A percentile compares a stretch with the other conserved stretches of the same genome.
Evolutionary conservation across 345 rosid species (phyloP).

Genomic region (Pelargonium nanum): DNA sequence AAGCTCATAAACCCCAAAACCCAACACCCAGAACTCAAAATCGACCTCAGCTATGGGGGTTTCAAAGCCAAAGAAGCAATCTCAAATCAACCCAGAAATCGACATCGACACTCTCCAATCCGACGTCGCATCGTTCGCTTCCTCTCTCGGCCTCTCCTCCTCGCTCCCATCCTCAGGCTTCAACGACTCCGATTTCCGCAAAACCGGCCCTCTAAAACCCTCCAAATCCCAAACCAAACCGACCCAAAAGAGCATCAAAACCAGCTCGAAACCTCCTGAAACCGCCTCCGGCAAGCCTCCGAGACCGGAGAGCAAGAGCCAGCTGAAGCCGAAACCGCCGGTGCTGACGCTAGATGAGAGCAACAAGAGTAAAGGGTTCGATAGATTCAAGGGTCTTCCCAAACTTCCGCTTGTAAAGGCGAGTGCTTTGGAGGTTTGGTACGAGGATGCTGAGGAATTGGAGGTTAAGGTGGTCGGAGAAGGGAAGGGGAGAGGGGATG

Average conservation of each 20-base stretch:
- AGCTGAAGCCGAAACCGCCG: slow-evolving; percentile 44
- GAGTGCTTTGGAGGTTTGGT: slow-evolving; percentile 56
- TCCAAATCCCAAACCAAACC: slow-evolving; percentile 12
- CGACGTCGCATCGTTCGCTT: slow-evolving; percentile 70
- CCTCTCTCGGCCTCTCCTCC: slow-evolving; percentile 65
- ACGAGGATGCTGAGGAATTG: slow-evolving; percentile 58
- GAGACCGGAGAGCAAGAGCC: slow-evolving; percentile 7
- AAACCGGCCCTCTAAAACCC: slow-evolving; percentile 22
- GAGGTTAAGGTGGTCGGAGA: slow-evolving; percentile 62
- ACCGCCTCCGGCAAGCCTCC: not conserved
- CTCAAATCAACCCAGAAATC: slow-evolving; percentile 1
- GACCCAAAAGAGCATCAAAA: not conserved
- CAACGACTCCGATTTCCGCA: slow-evolving; percentile 65
- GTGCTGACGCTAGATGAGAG: slow-evolving; percentile 41
- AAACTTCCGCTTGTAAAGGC: slow-evolving; percentile 72
- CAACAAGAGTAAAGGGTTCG: slow-evolving; percentile 15
- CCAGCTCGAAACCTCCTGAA: not conserved
- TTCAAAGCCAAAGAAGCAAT: not conserved
- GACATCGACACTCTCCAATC: slow-evolving; percentile 37
- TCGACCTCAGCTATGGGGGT: not conserved
- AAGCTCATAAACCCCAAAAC: not conserved
- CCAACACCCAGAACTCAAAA: not conserved
- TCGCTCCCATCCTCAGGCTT: slow-evolving; percentile 48
- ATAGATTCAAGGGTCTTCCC: slow-evolving; percentile 48
- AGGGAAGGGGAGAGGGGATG: slow-evolving; percentile 23